Conservation (phyloP, 306 rosid genomes). For the Quercus wislizeni region DNA sequence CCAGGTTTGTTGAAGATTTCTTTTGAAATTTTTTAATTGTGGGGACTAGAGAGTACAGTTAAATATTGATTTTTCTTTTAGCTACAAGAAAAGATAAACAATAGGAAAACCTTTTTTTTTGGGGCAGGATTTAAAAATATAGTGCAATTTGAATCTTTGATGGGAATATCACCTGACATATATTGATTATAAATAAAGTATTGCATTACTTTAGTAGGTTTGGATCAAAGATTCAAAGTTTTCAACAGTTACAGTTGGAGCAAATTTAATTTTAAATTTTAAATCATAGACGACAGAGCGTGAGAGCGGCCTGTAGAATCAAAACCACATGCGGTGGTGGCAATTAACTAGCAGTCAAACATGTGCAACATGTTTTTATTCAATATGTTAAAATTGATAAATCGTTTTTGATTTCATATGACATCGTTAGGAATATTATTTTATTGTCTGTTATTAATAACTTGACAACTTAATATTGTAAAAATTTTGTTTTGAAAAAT, state of each 20-base stretch:
- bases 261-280: no score
- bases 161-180: background rate
- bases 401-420: no score
- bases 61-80: background rate
- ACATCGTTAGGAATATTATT: no score
- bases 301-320: background rate
- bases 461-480: no score
- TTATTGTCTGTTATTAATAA: no score
- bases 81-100: background rate
- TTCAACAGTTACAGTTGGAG: no score
- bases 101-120: background rate
- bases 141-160: background rate
- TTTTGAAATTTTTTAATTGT: background rate
- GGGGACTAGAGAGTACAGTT: background rate
- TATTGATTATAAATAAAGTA: background rate
- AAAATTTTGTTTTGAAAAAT: no score
- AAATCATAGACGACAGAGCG: background rate
- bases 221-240: background rate
- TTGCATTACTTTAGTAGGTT: background rate
- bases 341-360: no score
- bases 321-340: no score
- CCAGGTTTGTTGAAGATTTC: slow-evolving; percentile 44
- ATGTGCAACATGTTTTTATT: no score
- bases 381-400: no score
- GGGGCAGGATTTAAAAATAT: background rate